Evolutionary conservation across 2,329 filamentous ascomycete genomes (phyloP), one percentile per base, ranked within the genome.

Genomic region (Chaetomium olivaceum): DNA sequence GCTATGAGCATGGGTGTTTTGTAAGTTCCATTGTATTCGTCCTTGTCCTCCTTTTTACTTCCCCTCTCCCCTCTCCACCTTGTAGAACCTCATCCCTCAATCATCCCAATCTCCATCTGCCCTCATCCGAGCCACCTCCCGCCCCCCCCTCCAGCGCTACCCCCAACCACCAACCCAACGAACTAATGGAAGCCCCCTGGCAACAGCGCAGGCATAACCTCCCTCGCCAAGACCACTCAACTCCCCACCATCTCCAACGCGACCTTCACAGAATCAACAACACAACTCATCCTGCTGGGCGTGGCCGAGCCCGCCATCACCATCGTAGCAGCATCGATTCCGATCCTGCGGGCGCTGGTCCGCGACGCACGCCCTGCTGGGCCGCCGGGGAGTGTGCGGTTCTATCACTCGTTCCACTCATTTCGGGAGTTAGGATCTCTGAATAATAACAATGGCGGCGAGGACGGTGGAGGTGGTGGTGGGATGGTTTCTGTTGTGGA

Each of bases 1-100:
- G 79, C 79, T 9, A 80, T 81, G 80, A 79, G 77, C 67, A 77
- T 80, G 71, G 79, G 79, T 1, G 63, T 81, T 2, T 78, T 81
- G 69, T 71, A 61, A 50, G 69, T 31, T 25, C 16, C 36, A n/a
- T 31, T 19, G 4, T 19, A 16, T 29, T 29, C 29, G 14, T 21
- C 6, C 19, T 36, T 27, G 9, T 25, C 9, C 9, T 19, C 21
- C 4, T 25, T 12, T 21, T 39, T 36, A 9, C 27, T 55, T 51
- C 4, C 46, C 25, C 12, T 29, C 16, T 9, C 4, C 21, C 12
- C 2, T 4, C 3, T 23, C 7, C 11, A 11, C 19, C 9, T n/a
- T n/a, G 16, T 3, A n/a, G n/a, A n/a, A n/a, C 27, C 25, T 16
- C 12, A 52, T 11, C 23, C 21, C 11, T 16, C n/a, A n/a, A n/a